A percentile compares a stretch with the other conserved stretches of the same genome.
phyloP scores from a whole-genome alignment of 225 moss, liverwort and hornwort genomes.

The Thuidium tamariscinum region DNA sequence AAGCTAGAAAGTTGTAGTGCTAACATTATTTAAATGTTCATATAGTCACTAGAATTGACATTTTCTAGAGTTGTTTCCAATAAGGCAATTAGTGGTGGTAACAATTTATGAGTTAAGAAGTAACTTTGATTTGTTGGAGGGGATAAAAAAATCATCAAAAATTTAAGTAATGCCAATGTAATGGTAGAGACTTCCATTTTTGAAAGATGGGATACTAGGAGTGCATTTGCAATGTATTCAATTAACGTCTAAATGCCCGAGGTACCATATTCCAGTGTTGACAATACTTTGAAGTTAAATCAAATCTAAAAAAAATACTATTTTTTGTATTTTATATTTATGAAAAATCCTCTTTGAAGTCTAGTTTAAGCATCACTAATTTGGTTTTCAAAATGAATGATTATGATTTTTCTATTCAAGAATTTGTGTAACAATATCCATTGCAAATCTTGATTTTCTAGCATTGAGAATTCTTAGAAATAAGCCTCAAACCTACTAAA shows the following conservation, averaged over 20 bases:
- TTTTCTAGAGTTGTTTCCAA: constrained; percentile 14
- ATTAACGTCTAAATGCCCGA: not conserved
- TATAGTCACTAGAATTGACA: constrained; percentile 4
- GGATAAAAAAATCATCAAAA: constrained; percentile 8
- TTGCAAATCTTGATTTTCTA: too few relatives aligned
- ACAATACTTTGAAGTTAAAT: too few relatives aligned
- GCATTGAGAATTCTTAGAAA: too few relatives aligned
- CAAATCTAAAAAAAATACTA: too few relatives aligned
- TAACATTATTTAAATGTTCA: not conserved
- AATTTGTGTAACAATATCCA: too few relatives aligned
- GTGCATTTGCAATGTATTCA: not conserved
- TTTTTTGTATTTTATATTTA: too few relatives aligned
- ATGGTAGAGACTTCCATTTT: constrained; percentile 7
- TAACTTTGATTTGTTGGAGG: constrained; percentile 21
- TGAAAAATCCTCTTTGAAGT: too few relatives aligned
- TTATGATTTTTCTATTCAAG: too few relatives aligned
- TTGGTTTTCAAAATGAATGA: too few relatives aligned
- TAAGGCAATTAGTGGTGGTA: constrained; percentile 12
- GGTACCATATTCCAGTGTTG: too few relatives aligned
- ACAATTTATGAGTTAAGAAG: constrained; percentile 20
- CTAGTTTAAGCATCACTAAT: too few relatives aligned
- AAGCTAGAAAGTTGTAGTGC: not conserved
- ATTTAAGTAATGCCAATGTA: constrained; percentile 5
- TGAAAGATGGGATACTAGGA: not conserved
- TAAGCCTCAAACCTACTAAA: too few relatives aligned